A percentile compares a stretch with the other conserved stretches of the same genome.
Evolutionary conservation across 2,329 filamentous ascomycete species (phyloP).

Genomic region (Massarina eburnea): DNA sequence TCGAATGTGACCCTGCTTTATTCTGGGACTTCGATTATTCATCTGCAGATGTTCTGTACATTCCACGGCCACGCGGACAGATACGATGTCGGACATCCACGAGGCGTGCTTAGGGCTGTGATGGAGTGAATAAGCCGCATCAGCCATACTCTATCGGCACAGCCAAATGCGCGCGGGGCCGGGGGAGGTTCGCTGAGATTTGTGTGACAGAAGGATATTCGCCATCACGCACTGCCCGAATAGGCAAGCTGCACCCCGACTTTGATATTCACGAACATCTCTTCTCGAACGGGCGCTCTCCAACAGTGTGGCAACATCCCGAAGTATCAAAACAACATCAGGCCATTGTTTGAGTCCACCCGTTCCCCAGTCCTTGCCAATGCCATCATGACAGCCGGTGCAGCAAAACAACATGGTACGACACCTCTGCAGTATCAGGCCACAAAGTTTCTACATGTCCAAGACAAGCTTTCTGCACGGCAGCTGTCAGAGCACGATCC

Average conservation of each 20-base stretch:
- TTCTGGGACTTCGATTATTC: not conserved
- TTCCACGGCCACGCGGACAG: constrained; percentile 1
- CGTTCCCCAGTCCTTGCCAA: constrained; percentile 4
- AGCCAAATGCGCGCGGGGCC: too few relatives aligned
- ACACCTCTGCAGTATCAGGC: constrained; percentile 26
- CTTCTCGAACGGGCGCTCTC: constrained; percentile 2
- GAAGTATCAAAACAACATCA: constrained; percentile 31
- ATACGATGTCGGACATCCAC: constrained; percentile 4
- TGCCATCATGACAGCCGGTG: constrained; percentile 17
- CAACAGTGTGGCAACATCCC: constrained; percentile 3
- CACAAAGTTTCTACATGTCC: constrained; percentile 16
- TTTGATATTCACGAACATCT: constrained; percentile 7
- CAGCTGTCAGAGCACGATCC: constrained; percentile 2
- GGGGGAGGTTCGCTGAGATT: too few relatives aligned
- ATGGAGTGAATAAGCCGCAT: constrained; percentile 22
- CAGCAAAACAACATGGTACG: constrained; percentile 36
- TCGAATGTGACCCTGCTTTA: constrained; percentile 16
- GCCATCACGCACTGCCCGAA: constrained; percentile 14
- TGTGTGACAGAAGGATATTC: too few relatives aligned
- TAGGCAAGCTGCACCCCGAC: constrained; percentile 3
- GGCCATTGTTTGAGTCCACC: constrained; percentile 32
- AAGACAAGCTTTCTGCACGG: constrained; percentile 13
- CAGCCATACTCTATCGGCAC: too few relatives aligned
- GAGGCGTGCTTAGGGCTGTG: constrained; percentile 33
- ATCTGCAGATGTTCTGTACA: not conserved